Evolutionary conservation across 768 basidiomycete genomes (phyloP), one percentile per base, ranked within the genome.

Genomic region (Lactarius deliciosus): DNA sequence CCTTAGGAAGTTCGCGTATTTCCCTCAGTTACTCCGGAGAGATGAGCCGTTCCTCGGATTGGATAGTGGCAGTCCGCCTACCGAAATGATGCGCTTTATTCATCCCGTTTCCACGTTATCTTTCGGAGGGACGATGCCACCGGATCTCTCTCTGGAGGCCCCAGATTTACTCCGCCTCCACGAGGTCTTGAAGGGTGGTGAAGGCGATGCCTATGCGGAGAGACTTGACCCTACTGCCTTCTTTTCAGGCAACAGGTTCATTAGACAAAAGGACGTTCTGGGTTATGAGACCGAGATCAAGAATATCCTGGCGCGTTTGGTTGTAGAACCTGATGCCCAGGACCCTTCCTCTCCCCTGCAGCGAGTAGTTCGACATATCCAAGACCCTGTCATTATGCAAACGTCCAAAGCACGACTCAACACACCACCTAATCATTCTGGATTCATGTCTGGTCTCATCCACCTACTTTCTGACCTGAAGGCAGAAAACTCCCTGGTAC

Each of bases 1-100:
- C 69, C 80, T 91, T 2, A 83, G 90, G 54, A 91, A 91, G 73
- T 89, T 82, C 72, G 80, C 77, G 64, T 91, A 89, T 70, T 73
- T 78, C 41, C 73, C 81, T 1, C 66, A 76, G 32, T 69, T 78
- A 22, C 73, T 74, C 13, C 67, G 68, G 57, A 62, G 64, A 9
- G 60, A 71, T 0, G 25, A 61, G 25, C 56, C 22, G 18, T 85
- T 82, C 75, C 68, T 60, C 45, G 80, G 82, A 15, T 72, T 87
- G 34, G 59, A 72, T 15, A 60, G 75, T 0, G 75, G 82, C 68
- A 43, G 60, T 10, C 63, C 75, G 65, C 73, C 78, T 28, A 82
- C 81, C 0, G 72, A 73, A 16, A 78, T 82, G 36, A 74, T 81
- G 66, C 73, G 80, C n/a, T 87, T 84, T 69, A 75, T 91, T 3